These are phyloP conservation scores for Ambrosiella beaveri DNA, from an alignment of 2,329 filamentous ascomycete genomes.

Conservation along the genomic window DNA sequence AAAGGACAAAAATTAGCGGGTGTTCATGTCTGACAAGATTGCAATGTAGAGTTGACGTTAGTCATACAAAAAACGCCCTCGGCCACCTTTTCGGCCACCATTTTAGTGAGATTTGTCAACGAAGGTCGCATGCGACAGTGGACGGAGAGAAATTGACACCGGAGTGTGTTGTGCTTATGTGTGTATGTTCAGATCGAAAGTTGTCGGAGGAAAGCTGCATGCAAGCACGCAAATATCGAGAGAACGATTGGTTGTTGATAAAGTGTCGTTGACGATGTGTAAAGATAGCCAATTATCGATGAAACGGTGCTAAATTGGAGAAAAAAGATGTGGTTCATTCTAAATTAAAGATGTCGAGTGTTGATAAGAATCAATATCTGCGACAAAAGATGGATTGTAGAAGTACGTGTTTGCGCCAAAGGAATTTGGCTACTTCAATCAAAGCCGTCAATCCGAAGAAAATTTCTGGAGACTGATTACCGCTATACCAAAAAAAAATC, in stretches of 20 bases:
- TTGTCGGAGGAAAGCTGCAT: background rate
- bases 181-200: background rate
- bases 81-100: slow-evolving; percentile 35
- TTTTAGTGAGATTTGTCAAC: slow-evolving; percentile 23
- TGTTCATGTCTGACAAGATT: background rate
- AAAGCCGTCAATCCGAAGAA: background rate
- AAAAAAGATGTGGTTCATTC: too few relatives aligned
- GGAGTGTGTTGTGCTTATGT: background rate
- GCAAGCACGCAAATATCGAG: too few relatives aligned
- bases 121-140: slow-evolving; percentile 6
- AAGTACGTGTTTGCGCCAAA: background rate
- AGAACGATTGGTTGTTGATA: too few relatives aligned
- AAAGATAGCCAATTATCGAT: too few relatives aligned
- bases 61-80: slow-evolving; percentile 42
- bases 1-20: background rate
- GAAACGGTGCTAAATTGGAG: too few relatives aligned
- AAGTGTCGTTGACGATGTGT: too few relatives aligned
- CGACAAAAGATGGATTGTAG: background rate
- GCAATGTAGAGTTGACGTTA: background rate
- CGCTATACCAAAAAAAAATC: background rate
- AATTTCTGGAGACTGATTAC: background rate
- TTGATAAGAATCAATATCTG: too few relatives aligned
- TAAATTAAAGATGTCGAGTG: too few relatives aligned
- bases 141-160: background rate
- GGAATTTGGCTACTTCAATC: background rate